These are phyloP conservation scores for Macrophomina pseudophaseolina DNA, from an alignment of 2,329 filamentous ascomycete genomes.

Conservation along the genomic window DNA sequence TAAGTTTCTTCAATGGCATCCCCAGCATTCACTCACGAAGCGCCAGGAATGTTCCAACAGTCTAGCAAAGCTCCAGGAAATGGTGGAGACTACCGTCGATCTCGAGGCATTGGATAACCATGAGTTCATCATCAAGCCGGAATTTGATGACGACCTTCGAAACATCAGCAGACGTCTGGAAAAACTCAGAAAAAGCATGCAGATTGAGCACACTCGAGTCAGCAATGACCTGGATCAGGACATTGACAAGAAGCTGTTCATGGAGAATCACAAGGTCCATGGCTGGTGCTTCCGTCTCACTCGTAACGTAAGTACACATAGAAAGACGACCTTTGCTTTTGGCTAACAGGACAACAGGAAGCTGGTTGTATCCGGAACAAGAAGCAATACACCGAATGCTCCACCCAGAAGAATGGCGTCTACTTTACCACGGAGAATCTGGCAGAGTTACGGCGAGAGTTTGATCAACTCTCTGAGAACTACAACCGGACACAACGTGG, in stretches of 20 bases:
- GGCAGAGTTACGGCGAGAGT: constrained; percentile 81
- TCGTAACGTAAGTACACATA: constrained; percentile 55
- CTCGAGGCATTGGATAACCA: constrained; percentile 94
- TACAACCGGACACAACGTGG: constrained; percentile 95
- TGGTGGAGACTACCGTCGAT: constrained; percentile 98
- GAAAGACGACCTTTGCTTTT: constrained; percentile 7
- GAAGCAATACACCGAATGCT: constrained; percentile 87
- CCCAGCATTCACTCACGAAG: neutral
- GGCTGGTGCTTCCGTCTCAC: constrained; percentile 97
- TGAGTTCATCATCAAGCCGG: constrained; percentile 98
- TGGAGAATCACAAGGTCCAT: constrained; percentile 94
- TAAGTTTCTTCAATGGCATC: constrained; percentile 40
- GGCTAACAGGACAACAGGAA: constrained; percentile 54
- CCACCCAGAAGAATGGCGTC: constrained; percentile 98
- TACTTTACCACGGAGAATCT: constrained; percentile 92
- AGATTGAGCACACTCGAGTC: constrained; percentile 76
- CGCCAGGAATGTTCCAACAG: constrained; percentile 69
- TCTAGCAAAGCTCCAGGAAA: constrained; percentile 86
- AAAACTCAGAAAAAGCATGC: constrained; percentile 80
- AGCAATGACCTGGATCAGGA: constrained; percentile 86
- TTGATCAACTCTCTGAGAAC: constrained; percentile 90
- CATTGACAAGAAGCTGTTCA: constrained; percentile 96
- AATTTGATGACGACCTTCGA: constrained; percentile 88
- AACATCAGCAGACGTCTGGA: constrained; percentile 93
- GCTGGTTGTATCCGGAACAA: constrained; percentile 93